A percentile compares a stretch with the other conserved stretches of the same genome.
phyloP scores from a whole-genome alignment of 306 rosid species.

The Clitoria ternatea region DNA sequence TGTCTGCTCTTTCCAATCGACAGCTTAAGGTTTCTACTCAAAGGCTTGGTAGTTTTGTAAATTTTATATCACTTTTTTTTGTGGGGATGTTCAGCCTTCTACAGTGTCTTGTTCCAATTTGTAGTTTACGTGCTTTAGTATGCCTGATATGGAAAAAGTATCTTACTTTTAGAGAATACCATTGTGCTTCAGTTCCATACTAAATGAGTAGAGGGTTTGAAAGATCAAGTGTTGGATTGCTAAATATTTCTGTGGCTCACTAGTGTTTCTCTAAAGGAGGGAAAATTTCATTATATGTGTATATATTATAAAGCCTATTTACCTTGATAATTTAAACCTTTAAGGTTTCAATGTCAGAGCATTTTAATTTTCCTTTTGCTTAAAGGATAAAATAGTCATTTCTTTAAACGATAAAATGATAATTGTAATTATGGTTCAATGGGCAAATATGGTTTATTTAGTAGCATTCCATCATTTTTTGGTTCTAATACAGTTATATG shows the following conservation, averaged over 20 bases:
- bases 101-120: background rate
- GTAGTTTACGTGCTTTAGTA: background rate
- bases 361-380: background rate
- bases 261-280: conserved; percentile 6
- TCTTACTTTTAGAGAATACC: background rate
- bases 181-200: background rate
- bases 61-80: conserved; percentile 6
- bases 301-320: no score
- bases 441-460: background rate
- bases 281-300: no score
- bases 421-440: background rate
- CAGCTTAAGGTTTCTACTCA: conserved; percentile 58
- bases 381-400: background rate
- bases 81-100: background rate
- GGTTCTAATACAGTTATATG: conserved; percentile 20
- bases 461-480: conserved; percentile 5
- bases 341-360: background rate
- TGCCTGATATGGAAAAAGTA: background rate
- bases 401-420: background rate
- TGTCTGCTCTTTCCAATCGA: conserved; percentile 67
- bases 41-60: background rate
- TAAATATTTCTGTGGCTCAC: background rate
- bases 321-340: conserved; percentile 21
- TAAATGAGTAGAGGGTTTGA: conserved; percentile 13
- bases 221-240: conserved; percentile 3